Base-by-base conservation (phyloP, 208 protist species). In the Acanthamoeba castellanii region DNA sequence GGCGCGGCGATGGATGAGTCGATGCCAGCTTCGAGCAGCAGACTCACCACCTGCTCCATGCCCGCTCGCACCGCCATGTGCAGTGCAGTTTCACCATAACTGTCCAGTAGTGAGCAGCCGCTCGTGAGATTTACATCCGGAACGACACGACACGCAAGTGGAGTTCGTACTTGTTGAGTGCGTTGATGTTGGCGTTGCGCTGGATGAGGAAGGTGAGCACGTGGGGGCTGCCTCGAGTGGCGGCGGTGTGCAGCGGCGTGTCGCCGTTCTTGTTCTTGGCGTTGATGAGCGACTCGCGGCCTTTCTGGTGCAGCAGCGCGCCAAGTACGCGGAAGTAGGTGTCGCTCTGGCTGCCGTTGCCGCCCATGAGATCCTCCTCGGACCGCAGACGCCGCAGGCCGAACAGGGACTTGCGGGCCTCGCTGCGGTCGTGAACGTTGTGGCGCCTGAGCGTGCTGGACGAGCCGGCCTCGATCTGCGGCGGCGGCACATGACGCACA, bases 231-330 rank as follows among this genome's bases (percentile, higher is more conserved):
- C 66, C 89, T 2, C 52, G 37, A 9, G 55, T 94, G 32, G 90
- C 64, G 45, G 70, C 66, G 7, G 64, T 94, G 57, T 94, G 90
- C 68, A 94, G 57, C 5, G 90, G 90, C 32, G 90, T 94, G 47
- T 94, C 90, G 25, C 90, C 90, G 3, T 94, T 94, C 50, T 84
- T 78, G 30, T 94, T 94, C 3, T 18, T 34, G n/a, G 45, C 20
- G 57, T 93, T 93, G 59, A 93, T 59, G 89, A 81, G 78, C 34
- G 66, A 82, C 0, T 93, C 66, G 42, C 50, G 78, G 3, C 57
- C 85, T 37, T 52, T 45, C 37, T 91, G 68, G n/a, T 47, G 8
- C 11, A n/a, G 4, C 7, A 91, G 85, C 2, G 42, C 61, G 20
- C 70, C 85, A 8, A 91, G 42, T 7, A 70, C 22, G 16, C 37